Base-by-base conservation (phyloP, 306 rosid species). In the Parietaria judaica region DNA sequence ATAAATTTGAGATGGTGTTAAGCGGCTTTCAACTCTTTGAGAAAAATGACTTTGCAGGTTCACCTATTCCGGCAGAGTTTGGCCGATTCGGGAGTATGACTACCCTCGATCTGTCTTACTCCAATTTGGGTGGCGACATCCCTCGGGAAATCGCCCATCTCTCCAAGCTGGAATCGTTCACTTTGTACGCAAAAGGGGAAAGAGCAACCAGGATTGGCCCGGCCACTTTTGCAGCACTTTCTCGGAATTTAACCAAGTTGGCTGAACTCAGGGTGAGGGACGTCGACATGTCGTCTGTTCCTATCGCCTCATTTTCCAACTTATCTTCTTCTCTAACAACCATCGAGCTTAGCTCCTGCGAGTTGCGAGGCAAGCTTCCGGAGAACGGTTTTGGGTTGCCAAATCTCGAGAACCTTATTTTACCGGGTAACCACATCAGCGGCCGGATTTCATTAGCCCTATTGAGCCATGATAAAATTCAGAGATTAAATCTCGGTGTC, bases 11-110 rank as follows among this genome's bases (percentile, higher is more conserved):
- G 31, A 23, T 2, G 31, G 31, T 1, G 31, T 23, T 23, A 23
- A 23, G 2, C 31, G 31, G 2, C 31, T 23, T 23, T 23, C 31
- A 23, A 23, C 31, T 23, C 31, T 23, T 23, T 23, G 31, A 23
- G 2, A 23, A 23, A 23, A 71, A 65, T 31, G 14, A 46, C n/a
- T 66, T 72, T 11, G 34, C 35, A 16, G 53, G 56, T 7, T 15
- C 78, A 72, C 11, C 6, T 13, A 31, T 56, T 5, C 16, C 39
- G 13, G 5, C 60, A 5, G 60, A 36, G 0, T 34, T 56, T 10
- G 14, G 41, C 4, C 41, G 13, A 0, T 16, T 56, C 13, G 6
- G 6, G 6, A 56, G 1, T 3, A 3, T 56, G 60, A 36, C n/a
- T 56, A 6, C 35, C 11, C 60, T 56, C 7, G 10, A 56, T 3